Evolutionary conservation across 2,329 filamentous ascomycete genomes (phyloP), one percentile per base, ranked within the genome.

Genomic region (Fusarium sp.): DNA sequence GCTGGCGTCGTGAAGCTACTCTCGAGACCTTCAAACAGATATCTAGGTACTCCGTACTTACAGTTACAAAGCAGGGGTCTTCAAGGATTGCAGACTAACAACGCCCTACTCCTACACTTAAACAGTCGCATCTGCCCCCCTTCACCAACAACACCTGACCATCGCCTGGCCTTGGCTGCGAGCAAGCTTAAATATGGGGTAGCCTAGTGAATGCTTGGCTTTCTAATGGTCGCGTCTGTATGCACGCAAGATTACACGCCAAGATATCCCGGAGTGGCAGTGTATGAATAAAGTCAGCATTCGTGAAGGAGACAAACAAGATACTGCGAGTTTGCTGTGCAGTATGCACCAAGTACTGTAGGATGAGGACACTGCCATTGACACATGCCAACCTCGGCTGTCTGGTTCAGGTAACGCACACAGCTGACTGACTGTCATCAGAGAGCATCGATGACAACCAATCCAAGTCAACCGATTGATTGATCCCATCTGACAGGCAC

Each of bases 361-460:
- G 37, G 37, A 42, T 16, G 40, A 45, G 25, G 25, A 16, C 47
- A 53, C 47, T 18, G 24, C n/a, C 24, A 48, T 37, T 69, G 54
- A 63, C 72, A 74, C 72, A 71, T 74, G 72, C 61, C 46, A 65
- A 55, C 72, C 72, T 74, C 72, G 72, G 72, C 45, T 69, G 72
- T 72, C 45, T 69, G 54, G 53, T 55, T 47, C 42, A 68, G 32
- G 48, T 51, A 59, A 63, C 52, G 45, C 37, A 29, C 30, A 57
- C 32, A 49, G 57, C 52, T 60, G 51, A 57, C 62, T 57, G 46
- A 67, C 54, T 40, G 60, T 47, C 54, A 44, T 58, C 41, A 63
- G 44, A 51, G 49, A 49, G 48, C 54, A 70, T 47, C 47, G 45
- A 48, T 18, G 20, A 49, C 41, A 53, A 56, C 46, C 52, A 70